Percentiles rank a stretch among this genome's conserved stretches.
Evolutionary conservation across 2,329 filamentous ascomycete genomes (phyloP).

Genomic region (Cucurbitaria berberidis): DNA sequence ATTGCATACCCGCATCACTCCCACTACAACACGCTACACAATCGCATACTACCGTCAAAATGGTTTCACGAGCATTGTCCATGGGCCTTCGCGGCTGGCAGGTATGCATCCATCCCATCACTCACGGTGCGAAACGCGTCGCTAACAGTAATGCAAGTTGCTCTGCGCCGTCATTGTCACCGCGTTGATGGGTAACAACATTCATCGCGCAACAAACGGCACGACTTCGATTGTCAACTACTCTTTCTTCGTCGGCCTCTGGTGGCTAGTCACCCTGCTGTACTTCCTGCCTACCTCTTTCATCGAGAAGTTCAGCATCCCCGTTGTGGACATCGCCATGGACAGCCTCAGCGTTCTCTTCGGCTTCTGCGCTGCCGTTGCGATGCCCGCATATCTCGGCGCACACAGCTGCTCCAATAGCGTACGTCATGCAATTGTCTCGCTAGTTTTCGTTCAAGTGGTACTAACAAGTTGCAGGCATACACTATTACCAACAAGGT

Average conservation of each 20-base stretch:
- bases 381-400: slow-evolving; percentile 72
- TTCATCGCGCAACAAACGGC: slow-evolving; percentile 58
- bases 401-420: slow-evolving; percentile 70
- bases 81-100: slow-evolving; percentile 51
- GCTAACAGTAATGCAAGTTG: slow-evolving; percentile 54
- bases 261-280: slow-evolving; percentile 69
- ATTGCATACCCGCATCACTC: slow-evolving; percentile 9
- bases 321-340: slow-evolving; percentile 60
- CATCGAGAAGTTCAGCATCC: slow-evolving; percentile 60
- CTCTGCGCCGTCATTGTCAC: slow-evolving; percentile 66
- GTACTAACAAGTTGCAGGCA: slow-evolving; percentile 35
- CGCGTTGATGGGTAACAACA: slow-evolving; percentile 68
- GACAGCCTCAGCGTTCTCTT: slow-evolving; percentile 69
- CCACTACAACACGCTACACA: slow-evolving; percentile 8
- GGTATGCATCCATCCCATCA: slow-evolving; percentile 18
- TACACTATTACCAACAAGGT: slow-evolving; percentile 61
- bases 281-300: slow-evolving; percentile 66
- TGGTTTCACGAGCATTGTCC: slow-evolving; percentile 51
- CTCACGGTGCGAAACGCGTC: not conserved
- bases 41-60: slow-evolving; percentile 29
- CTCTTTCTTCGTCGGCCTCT: slow-evolving; percentile 72
- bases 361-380: slow-evolving; percentile 73
- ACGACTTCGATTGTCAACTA: slow-evolving; percentile 64
- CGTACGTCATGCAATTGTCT: slow-evolving; percentile 49
- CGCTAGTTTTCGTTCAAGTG: not conserved